These are phyloP conservation scores for Globisporangium middletonii DNA, from an alignment of 352 stramenopile species.

Conservation along the genomic window DNA sequence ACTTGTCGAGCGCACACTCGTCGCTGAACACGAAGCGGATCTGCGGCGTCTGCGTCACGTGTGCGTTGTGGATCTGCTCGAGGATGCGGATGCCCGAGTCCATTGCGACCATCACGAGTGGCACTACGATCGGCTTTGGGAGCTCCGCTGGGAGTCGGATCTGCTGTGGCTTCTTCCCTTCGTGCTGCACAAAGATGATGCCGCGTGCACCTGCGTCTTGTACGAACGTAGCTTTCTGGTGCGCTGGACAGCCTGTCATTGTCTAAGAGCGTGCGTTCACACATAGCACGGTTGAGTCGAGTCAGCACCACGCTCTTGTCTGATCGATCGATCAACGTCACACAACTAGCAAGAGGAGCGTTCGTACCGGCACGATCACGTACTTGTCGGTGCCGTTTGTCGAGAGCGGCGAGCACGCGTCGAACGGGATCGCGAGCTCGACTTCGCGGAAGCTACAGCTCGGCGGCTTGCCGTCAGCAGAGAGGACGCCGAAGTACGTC, in stretches of 20 bases:
- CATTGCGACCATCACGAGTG: slow-evolving; percentile 63
- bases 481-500: slow-evolving; percentile 52
- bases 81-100: slow-evolving; percentile 47
- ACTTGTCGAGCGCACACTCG: slow-evolving; percentile 36
- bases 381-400: slow-evolving; percentile 45
- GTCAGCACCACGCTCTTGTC: neutral
- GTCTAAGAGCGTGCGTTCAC: slow-evolving; percentile 14
- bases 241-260: slow-evolving; percentile 42
- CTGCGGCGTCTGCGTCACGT: slow-evolving; percentile 24
- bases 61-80: slow-evolving; percentile 26
- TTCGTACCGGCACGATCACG: slow-evolving; percentile 47
- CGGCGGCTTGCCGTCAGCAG: slow-evolving; percentile 40
- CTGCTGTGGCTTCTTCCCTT: slow-evolving; percentile 49
- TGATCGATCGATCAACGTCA: neutral
- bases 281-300: slow-evolving; percentile 3
- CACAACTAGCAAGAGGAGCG: neutral
- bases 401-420: slow-evolving; percentile 44
- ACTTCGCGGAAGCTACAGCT: slow-evolving; percentile 52
- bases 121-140: slow-evolving; percentile 35
- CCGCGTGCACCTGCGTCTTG: slow-evolving; percentile 53
- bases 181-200: slow-evolving; percentile 54
- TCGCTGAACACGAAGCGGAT: slow-evolving; percentile 56
- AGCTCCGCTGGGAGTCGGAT: slow-evolving; percentile 36
- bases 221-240: slow-evolving; percentile 56
- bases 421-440: slow-evolving; percentile 38